Evolutionary conservation across 331 rosid species (phyloP).

Genomic region (Rosa hybrid): DNA sequence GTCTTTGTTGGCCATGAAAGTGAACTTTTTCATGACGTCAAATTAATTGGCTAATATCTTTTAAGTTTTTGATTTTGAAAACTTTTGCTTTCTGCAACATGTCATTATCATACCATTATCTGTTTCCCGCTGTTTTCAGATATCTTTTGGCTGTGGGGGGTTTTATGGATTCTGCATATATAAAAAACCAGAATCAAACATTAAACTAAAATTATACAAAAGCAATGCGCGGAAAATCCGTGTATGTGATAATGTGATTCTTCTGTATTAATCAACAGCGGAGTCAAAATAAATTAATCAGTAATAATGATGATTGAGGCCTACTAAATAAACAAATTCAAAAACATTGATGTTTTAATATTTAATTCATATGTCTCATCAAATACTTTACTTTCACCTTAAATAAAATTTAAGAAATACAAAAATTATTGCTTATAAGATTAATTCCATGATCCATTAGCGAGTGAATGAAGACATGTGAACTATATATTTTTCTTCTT

Average conservation of each 20-base stretch:
- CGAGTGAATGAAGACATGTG: neutral
- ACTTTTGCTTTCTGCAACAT: neutral
- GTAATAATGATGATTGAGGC: neutral
- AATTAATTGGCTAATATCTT: neutral
- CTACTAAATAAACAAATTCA: neutral
- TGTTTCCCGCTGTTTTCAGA: constrained; percentile 9
- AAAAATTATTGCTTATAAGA: neutral
- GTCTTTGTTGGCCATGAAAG: constrained; percentile 30
- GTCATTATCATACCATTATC: neutral
- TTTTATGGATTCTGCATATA: neutral
- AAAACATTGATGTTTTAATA: neutral
- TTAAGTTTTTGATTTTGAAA: neutral
- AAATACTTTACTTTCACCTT: neutral
- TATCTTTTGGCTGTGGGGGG: neutral
- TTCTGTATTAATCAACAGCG: neutral
- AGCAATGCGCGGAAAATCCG: neutral
- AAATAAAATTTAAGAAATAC: too few relatives aligned
- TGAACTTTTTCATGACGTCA: constrained; percentile 23
- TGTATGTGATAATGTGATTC: neutral
- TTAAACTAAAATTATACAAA: neutral
- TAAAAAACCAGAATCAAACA: neutral
- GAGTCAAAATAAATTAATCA: neutral
- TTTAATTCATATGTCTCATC: neutral
- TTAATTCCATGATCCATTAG: neutral
- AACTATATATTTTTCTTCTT: neutral